Evolutionary conservation across 2,329 filamentous ascomycete species (phyloP).

Genomic region (Teratosphaeria zuluensis): DNA sequence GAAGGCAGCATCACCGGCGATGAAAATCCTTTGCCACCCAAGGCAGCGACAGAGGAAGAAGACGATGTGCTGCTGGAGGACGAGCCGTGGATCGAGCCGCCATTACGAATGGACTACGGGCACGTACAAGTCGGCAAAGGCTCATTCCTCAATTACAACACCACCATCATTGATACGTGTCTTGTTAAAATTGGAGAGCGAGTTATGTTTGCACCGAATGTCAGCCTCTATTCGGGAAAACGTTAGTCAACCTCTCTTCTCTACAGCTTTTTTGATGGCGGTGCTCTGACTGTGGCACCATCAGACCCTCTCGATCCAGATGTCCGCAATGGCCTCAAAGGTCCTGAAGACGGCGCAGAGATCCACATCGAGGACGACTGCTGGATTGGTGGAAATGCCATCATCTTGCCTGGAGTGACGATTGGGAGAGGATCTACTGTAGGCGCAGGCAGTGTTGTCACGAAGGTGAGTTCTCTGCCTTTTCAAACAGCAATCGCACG

Average conservation of each 20-base stretch:
- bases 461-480: constrained; percentile 41
- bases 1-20: constrained; percentile 51
- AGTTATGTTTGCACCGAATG: constrained; percentile 70
- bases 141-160: constrained; percentile 70
- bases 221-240: constrained; percentile 60
- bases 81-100: constrained; percentile 60
- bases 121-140: constrained; percentile 62
- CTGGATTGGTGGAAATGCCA: constrained; percentile 65
- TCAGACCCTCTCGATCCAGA: constrained; percentile 56
- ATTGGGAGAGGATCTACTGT: constrained; percentile 66
- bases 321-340: constrained; percentile 61
- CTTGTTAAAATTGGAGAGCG: constrained; percentile 64
- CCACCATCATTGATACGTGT: constrained; percentile 68
- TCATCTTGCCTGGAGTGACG: constrained; percentile 64
- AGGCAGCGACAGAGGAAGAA: constrained; percentile 46
- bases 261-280: not conserved
- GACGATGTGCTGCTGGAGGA: constrained; percentile 52
- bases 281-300: not conserved
- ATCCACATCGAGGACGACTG: constrained; percentile 73
- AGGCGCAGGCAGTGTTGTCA: constrained; percentile 75
- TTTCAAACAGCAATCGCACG: not conserved
- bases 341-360: constrained; percentile 64
- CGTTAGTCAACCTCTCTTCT: not conserved
- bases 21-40: constrained; percentile 52
- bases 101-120: constrained; percentile 68